A percentile compares a stretch with the other conserved stretches of the same genome.
phyloP scores from a whole-genome alignment of 2,329 filamentous ascomycete genomes.

The Dactylellina sp. region DNA sequence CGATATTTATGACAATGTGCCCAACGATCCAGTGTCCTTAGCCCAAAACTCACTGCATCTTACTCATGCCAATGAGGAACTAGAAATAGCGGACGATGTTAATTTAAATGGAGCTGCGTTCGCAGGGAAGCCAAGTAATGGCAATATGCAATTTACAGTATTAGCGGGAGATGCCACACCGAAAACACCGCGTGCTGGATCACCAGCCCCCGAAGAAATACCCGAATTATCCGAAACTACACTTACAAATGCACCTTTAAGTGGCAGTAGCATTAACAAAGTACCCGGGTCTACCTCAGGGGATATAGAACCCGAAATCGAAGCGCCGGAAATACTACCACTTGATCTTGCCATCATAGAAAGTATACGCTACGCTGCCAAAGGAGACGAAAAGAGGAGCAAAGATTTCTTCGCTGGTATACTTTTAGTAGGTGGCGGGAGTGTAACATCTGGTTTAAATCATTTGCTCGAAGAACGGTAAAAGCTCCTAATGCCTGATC shows the following conservation, averaged over 20 bases:
- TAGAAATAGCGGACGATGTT: slow-evolving; percentile 58
- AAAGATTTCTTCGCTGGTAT: slow-evolving; percentile 89
- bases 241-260: slow-evolving; percentile 69
- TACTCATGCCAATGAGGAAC: slow-evolving; percentile 63
- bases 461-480: slow-evolving; percentile 84
- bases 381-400: slow-evolving; percentile 90
- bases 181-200: slow-evolving; percentile 85
- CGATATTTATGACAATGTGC: slow-evolving; percentile 91
- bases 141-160: background rate
- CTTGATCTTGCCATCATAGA: slow-evolving; percentile 91
- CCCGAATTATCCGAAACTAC: slow-evolving; percentile 71
- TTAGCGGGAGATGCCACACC: slow-evolving; percentile 75
- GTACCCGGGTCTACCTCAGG: slow-evolving; percentile 37
- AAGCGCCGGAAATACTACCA: slow-evolving; percentile 79
- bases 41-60: slow-evolving; percentile 78
- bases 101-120: slow-evolving; percentile 64
- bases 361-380: slow-evolving; percentile 86
- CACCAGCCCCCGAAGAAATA: slow-evolving; percentile 81
- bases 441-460: slow-evolving; percentile 82
- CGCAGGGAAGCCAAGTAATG: slow-evolving; percentile 51
- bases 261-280: slow-evolving; percentile 57
- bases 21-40: slow-evolving; percentile 87
- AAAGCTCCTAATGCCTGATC: slow-evolving; percentile 66
- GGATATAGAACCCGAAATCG: slow-evolving; percentile 70
- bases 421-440: slow-evolving; percentile 88